Base-by-base conservation (phyloP, 1,284 basidiomycete genomes). In the Caloboletus firmus region DNA sequence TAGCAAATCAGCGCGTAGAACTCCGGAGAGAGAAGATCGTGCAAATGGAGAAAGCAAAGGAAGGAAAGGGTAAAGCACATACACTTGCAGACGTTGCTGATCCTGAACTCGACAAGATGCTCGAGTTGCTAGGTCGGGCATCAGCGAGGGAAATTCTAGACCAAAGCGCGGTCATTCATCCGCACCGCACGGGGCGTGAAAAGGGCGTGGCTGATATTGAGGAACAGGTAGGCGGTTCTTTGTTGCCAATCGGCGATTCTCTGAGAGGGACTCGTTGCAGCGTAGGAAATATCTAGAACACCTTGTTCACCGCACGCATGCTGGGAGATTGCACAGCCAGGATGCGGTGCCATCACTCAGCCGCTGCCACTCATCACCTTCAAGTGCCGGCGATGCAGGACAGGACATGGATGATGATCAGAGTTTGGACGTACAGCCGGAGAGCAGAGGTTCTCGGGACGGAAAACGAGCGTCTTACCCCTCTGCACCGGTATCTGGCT, bases 1-100 rank as follows among this genome's bases (percentile, higher is more conserved):
- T 95, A 39, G 83, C 89, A 54, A 87, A 92, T 64, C 94, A 96
- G 69, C 83, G 94, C 1, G 91, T 91, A 12, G 91, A 93, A 66
- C 78, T 94, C 49, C 85, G 87, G 60, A 77, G 78, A 22, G 74
- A 80, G 24, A 90, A 90, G 67, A 62, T 83, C 17, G 78, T 79
- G 12, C 76, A 87, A 67, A 80, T 89, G 78, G 83, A 89, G 68
- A 76, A 76, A 41, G 88, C 87, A 3, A 39, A 46, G 46, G 63
- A 76, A 89, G 45, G 81, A 81, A 56, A 63, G 64, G 77, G 78
- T 54, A 82, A 80, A 52, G 52, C 53, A 0, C 57, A 47, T 37
- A 52, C 42, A 1, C 49, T 44, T 6, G 66, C 62, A 30, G 63
- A 63, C 36, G 55, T 58, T 22, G 52, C 57, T 79, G 60, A 72